These are phyloP conservation scores for Chytriomyces sp. DNA, from an alignment of 192 early-diverging fungal genomes.

Conservation along the genomic window DNA sequence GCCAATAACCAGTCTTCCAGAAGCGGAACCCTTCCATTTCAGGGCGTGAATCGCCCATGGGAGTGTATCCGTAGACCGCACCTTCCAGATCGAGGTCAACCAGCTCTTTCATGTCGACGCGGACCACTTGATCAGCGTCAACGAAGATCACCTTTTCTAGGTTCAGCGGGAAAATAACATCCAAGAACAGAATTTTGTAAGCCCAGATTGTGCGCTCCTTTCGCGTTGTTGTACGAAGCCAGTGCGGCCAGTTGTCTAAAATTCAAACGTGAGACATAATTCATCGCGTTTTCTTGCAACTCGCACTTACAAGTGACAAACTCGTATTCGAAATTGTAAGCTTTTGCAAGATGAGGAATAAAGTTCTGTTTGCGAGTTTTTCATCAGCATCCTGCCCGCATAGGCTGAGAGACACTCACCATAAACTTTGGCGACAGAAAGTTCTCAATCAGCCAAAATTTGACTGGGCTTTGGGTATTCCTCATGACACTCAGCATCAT, in stretches of 20 bases:
- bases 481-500: slow-evolving; percentile 94
- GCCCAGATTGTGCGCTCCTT: slow-evolving; percentile 99
- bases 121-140: slow-evolving; percentile 98
- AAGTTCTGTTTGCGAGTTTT: slow-evolving; percentile 63
- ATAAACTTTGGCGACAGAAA: slow-evolving; percentile 97
- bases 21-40: slow-evolving; percentile 98
- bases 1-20: slow-evolving; percentile 98
- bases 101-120: slow-evolving; percentile 92
- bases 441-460: slow-evolving; percentile 99
- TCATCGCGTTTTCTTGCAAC: neutral
- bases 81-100: slow-evolving; percentile 90
- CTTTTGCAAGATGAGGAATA: slow-evolving; percentile 84
- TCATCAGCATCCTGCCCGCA: neutral
- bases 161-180: slow-evolving; percentile 93
- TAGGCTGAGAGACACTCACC: slow-evolving; percentile 44
- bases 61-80: slow-evolving; percentile 95
- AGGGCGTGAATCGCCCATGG: slow-evolving; percentile 88
- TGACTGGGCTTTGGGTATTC: slow-evolving; percentile 86
- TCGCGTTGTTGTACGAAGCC: slow-evolving; percentile 88
- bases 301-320: slow-evolving; percentile 79
- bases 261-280: slow-evolving; percentile 7
- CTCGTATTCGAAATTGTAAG: slow-evolving; percentile 91
- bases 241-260: slow-evolving; percentile 94
- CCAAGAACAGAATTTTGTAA: slow-evolving; percentile 98
- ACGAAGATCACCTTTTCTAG: slow-evolving; percentile 97